These are phyloP conservation scores for Camellia lanceoleosa DNA, from an alignment of 148 eudicot genomes.

Conservation along the genomic window DNA sequence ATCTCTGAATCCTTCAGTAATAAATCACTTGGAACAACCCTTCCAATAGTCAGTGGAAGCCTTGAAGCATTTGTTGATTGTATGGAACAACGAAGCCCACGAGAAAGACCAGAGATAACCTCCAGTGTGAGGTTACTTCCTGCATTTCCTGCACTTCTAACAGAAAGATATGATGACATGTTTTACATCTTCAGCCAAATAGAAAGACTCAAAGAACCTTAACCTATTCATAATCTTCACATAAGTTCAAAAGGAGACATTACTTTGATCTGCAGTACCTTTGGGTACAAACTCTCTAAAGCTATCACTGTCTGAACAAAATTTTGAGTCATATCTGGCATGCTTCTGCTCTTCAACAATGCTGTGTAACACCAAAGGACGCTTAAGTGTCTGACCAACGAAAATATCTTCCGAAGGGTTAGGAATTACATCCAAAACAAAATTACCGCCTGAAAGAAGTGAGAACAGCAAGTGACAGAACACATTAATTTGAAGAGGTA, in stretches of 20 bases:
- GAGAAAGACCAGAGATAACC: conserved; percentile 81
- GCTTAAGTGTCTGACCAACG: conserved; percentile 76
- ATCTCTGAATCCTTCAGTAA: conserved; percentile 81
- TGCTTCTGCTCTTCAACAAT: conserved; percentile 40
- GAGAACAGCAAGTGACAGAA: not conserved
- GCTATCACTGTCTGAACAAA: conserved; percentile 33
- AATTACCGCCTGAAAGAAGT: conserved; percentile 49
- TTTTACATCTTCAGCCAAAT: conserved; percentile 36
- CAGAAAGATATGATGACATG: conserved; percentile 57
- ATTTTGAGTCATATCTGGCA: conserved; percentile 30
- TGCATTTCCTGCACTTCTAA: conserved; percentile 85
- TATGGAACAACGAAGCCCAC: conserved; percentile 55
- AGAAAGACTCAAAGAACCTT: conserved; percentile 3
- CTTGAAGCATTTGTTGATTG: conserved; percentile 58
- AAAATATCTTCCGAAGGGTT: conserved; percentile 52
- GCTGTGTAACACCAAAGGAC: conserved; percentile 35
- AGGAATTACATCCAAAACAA: conserved; percentile 52
- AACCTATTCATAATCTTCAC: not conserved
- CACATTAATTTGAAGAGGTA: not conserved
- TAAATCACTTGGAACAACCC: conserved; percentile 80
- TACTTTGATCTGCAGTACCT: conserved; percentile 39
- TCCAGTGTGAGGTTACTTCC: conserved; percentile 80
- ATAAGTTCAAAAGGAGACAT: conserved; percentile 21
- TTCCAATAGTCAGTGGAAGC: conserved; percentile 92
- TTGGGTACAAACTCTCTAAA: conserved; percentile 28